Conservation (phyloP, 371 early-diverging fungal species). For the Lichtheimia corymbifera region DNA sequence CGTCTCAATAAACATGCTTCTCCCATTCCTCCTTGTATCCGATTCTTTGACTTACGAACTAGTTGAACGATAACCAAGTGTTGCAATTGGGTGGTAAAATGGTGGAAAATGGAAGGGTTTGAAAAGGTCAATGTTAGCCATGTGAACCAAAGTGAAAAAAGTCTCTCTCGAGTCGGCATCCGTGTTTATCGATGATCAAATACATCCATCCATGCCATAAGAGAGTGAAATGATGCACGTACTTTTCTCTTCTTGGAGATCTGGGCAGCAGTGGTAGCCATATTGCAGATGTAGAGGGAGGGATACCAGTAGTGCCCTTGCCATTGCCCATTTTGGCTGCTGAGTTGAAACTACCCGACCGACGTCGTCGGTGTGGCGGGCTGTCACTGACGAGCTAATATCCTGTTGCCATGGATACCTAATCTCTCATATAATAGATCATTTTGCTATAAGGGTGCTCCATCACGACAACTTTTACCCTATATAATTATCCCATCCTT, state of each 20-base stretch:
- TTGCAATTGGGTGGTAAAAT: background rate
- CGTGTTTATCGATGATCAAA: constrained; percentile 1
- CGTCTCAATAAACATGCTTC: constrained; percentile 3
- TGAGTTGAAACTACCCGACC: too few species aligned
- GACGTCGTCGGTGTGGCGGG: too few species aligned
- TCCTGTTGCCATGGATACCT: too few species aligned
- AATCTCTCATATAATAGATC: too few species aligned
- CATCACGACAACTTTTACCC: too few species aligned
- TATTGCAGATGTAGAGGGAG: constrained; percentile 4
- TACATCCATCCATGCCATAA: constrained; percentile 26
- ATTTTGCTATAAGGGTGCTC: too few species aligned
- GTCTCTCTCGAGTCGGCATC: background rate
- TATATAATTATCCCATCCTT: too few species aligned
- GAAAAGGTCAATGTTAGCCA: background rate
- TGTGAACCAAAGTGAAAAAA: background rate
- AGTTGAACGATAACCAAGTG: constrained; percentile 8
- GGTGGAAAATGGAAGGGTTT: background rate
- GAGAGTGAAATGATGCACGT: constrained; percentile 17
- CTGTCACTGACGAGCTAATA: too few species aligned
- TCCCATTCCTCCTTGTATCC: background rate
- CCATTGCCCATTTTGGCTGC: too few species aligned
- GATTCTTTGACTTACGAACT: constrained; percentile 49
- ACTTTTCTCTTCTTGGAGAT: constrained; percentile 83
- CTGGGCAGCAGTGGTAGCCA: constrained; percentile 41
- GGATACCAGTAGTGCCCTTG: too few species aligned